Evolutionary conservation across 2,329 filamentous ascomycete species (phyloP), one percentile per base, ranked within the genome.

Genomic region (Dothistroma septosporum): DNA sequence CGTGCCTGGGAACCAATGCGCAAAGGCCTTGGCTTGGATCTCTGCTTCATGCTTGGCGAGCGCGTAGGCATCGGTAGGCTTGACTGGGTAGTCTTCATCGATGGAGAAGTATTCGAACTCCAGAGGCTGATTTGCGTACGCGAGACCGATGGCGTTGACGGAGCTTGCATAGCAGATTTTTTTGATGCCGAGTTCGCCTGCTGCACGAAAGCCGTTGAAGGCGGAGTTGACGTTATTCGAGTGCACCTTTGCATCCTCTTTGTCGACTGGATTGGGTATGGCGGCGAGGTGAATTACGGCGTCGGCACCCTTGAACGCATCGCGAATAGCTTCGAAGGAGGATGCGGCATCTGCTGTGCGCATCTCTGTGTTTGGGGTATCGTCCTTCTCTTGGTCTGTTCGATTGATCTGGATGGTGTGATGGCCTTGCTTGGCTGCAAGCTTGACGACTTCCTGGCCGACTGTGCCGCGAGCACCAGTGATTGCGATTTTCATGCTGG

Each of bases 131-230:
- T 74, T 73, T 14, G 74, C 68, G 59, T 75, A 76, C 21, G 75
- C 75, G 1, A 77, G 70, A 0, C 75, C 75, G 21, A 76, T 72
- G 6, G 76, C 75, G 46, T 76, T 76, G 32, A 77, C 74, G 6
- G 71, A 75, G 12, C 70, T 74, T 6, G 74, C 74, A 58, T 75
- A 77, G 68, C 72, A 74, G 44, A 76, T 63, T 11, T 66, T 69
- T 48, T 68, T 72, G 59, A 77, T 75, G 4, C 72, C 74, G 1
- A 74, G 63, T 31, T 73, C 70, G 11, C 65, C 75, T 1, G 74
- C 73, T 14, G 75, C 75, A 16, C 71, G 72, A 41, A 76, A 74
- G n/a, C 75, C 74, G 46, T 77, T 78, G 67, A 76, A 76, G 0
- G 75, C 74, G 0, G 69, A 65, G 58, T 70, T 71, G 52, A 76